Evolutionary conservation across 2,329 filamentous ascomycete genomes (phyloP).

Genomic region (Mariannaea sp.): DNA sequence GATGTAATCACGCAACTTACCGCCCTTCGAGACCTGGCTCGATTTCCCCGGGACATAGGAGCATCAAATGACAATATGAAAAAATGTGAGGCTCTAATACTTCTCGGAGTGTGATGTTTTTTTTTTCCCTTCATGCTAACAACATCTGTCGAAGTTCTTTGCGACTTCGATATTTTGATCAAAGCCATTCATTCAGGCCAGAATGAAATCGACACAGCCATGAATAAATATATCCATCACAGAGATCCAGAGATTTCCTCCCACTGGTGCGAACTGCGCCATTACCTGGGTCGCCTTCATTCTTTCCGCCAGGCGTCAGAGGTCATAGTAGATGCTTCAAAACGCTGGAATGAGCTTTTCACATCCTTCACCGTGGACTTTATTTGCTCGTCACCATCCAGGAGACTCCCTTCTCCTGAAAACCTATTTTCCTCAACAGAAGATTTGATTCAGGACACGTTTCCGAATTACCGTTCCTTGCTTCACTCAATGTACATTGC

Average conservation of each 20-base stretch:
- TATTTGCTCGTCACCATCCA: conserved; percentile 28
- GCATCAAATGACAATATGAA: too few relatives aligned
- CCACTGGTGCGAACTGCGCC: conserved; percentile 31
- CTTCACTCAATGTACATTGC: too few relatives aligned
- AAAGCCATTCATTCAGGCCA: conserved; percentile 24
- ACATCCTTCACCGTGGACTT: conserved; percentile 30
- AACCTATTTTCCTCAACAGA: background rate
- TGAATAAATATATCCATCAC: conserved; percentile 6
- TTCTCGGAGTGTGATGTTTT: too few relatives aligned
- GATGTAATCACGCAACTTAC: too few relatives aligned
- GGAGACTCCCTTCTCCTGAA: conserved; percentile 2
- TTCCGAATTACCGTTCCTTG: too few relatives aligned
- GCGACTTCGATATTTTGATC: conserved; percentile 25
- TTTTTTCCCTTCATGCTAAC: too few relatives aligned
- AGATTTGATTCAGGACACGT: background rate
- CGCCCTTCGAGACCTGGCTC: too few relatives aligned
- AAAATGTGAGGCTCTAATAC: too few relatives aligned
- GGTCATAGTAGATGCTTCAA: conserved; percentile 13
- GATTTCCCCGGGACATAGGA: too few relatives aligned
- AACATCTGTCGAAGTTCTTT: conserved; percentile 17
- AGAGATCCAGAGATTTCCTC: conserved; percentile 9
- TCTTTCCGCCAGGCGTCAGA: conserved; percentile 32
- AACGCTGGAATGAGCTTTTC: conserved; percentile 35
- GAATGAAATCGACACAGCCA: conserved; percentile 5
- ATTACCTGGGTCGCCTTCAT: conserved; percentile 33